Evolutionary conservation across 1,139 yeast genomes (phyloP).

Genomic region (Pichia sorboxylosa): DNA sequence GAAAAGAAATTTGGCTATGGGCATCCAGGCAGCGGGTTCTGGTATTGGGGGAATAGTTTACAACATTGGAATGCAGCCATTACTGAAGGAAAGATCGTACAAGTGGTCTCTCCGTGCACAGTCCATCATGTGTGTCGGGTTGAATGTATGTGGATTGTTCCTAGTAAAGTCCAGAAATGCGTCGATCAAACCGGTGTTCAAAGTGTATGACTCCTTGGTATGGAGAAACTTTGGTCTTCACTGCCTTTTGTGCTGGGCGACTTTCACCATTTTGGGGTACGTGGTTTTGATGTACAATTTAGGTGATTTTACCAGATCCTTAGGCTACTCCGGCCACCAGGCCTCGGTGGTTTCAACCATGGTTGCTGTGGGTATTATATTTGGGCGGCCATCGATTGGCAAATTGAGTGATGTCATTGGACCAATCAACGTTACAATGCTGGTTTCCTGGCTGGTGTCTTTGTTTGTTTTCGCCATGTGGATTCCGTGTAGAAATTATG

Average conservation of each 20-base stretch:
- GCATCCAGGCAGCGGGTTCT: constrained; percentile 48
- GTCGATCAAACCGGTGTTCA: constrained; percentile 28
- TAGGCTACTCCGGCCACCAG: constrained; percentile 32
- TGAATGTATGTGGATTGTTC: constrained; percentile 26
- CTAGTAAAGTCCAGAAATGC: constrained; percentile 20
- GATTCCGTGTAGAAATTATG: constrained; percentile 46
- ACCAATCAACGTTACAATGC: constrained; percentile 28
- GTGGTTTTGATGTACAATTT: constrained; percentile 34
- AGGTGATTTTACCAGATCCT: constrained; percentile 34
- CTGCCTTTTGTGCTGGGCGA: constrained; percentile 25
- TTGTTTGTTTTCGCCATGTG: constrained; percentile 41
- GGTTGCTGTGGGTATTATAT: constrained; percentile 32
- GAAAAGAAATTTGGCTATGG: constrained; percentile 47
- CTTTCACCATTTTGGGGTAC: constrained; percentile 36
- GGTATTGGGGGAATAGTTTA: constrained; percentile 58
- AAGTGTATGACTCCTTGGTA: constrained; percentile 26
- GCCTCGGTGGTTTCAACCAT: constrained; percentile 36
- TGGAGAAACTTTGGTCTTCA: constrained; percentile 27
- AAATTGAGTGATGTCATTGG: constrained; percentile 30
- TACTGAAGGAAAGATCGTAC: constrained; percentile 40
- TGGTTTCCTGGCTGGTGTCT: constrained; percentile 25
- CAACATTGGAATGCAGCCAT: constrained; percentile 35
- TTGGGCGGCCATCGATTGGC: constrained; percentile 34
- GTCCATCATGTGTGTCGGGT: constrained; percentile 36
- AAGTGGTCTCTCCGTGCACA: constrained; percentile 48